Conservation (phyloP, 179 eudicot genomes). For the Carnegiea gigantea region DNA sequence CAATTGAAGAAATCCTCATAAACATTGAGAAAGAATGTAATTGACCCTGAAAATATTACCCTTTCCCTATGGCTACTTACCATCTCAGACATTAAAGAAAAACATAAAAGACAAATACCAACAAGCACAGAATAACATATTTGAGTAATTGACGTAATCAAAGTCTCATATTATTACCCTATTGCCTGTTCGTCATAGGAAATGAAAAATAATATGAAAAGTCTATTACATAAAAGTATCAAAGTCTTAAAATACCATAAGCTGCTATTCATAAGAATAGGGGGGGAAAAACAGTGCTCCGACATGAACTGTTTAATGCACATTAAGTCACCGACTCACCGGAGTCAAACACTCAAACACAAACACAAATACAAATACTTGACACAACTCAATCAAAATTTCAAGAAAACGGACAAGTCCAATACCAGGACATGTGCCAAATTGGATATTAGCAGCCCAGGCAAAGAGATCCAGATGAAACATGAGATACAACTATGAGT, state of each 20-base stretch:
- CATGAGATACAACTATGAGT: background rate
- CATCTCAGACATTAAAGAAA: background rate
- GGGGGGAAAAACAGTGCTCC: background rate
- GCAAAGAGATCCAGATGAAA: background rate
- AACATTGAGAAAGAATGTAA: too few relatives aligned
- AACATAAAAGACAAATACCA: background rate
- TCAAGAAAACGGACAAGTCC: background rate
- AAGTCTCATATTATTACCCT: background rate
- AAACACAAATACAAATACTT: background rate
- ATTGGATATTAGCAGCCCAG: background rate
- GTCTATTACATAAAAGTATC: background rate
- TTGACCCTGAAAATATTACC: background rate
- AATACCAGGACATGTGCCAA: background rate
- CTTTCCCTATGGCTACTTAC: background rate
- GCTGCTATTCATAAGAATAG: background rate
- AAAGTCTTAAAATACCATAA: background rate
- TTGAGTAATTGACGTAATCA: background rate
- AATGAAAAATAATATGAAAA: background rate
- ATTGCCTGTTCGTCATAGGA: background rate
- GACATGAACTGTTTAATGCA: background rate
- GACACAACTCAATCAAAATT: background rate
- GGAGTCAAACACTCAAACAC: background rate
- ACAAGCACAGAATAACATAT: background rate
- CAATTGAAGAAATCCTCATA: too few relatives aligned
- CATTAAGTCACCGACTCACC: background rate